Evolutionary conservation across 2,329 filamentous ascomycete genomes (phyloP).

Genomic region (Cercospora zeina): DNA sequence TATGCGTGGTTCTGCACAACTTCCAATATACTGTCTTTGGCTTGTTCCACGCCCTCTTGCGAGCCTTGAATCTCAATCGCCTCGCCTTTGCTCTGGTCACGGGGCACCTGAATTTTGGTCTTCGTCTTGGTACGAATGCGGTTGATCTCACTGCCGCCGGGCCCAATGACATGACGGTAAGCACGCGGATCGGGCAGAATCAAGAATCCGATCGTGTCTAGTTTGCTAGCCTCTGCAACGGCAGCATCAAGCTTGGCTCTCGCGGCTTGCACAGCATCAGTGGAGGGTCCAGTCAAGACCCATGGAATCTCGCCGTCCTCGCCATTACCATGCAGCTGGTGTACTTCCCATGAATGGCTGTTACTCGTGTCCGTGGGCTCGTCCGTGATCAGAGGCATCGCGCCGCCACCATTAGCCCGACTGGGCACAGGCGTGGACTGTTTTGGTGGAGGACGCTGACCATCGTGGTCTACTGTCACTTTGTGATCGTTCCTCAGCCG

Average conservation of each 20-base stretch:
- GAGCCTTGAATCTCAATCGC: conserved; percentile 80
- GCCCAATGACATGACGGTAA: conserved; percentile 87
- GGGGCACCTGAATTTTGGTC: conserved; percentile 90
- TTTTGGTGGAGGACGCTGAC: conserved; percentile 72
- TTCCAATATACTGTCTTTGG: conserved; percentile 83
- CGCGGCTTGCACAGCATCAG: conserved; percentile 79
- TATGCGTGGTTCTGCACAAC: conserved; percentile 59
- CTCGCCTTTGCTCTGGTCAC: conserved; percentile 70
- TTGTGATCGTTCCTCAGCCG: conserved; percentile 80
- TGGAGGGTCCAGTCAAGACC: conserved; percentile 72
- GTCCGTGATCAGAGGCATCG: conserved; percentile 90
- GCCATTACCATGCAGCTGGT: conserved; percentile 71
- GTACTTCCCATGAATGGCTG: conserved; percentile 79
- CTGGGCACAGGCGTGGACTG: conserved; percentile 53
- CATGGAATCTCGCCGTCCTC: conserved; percentile 71
- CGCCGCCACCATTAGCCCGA: conserved; percentile 56
- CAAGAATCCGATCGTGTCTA: conserved; percentile 77
- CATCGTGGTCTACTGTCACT: conserved; percentile 88
- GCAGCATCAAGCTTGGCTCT: conserved; percentile 72
- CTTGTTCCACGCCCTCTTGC: conserved; percentile 77
- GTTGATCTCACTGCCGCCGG: conserved; percentile 88
- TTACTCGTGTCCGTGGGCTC: conserved; percentile 60
- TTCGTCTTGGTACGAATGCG: conserved; percentile 86
- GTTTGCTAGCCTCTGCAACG: conserved; percentile 69
- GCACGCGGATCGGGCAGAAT: conserved; percentile 85